Evolutionary conservation across 257 asterid species (phyloP).

Genomic region (Rehmannia glutinosa): DNA sequence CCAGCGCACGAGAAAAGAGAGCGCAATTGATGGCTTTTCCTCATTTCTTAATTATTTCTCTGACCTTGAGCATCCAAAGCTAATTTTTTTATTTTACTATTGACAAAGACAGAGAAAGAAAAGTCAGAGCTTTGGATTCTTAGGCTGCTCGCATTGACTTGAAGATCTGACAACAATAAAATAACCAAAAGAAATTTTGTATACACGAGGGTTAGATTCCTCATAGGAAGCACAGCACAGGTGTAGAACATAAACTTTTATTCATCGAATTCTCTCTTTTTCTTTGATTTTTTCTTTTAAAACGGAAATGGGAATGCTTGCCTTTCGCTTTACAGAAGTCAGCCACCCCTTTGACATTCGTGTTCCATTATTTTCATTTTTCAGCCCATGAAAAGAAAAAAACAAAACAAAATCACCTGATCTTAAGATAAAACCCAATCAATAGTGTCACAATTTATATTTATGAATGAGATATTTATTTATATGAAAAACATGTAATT

Average conservation of each 20-base stretch:
- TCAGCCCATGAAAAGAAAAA: no score
- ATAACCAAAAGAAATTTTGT: slow-evolving; percentile 17
- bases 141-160: slow-evolving; percentile 27
- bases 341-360: slow-evolving; percentile 26
- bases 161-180: slow-evolving; percentile 23
- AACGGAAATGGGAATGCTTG: slow-evolving; percentile 16
- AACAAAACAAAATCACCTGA: background rate
- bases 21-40: slow-evolving; percentile 56
- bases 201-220: slow-evolving; percentile 45
- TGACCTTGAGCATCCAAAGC: slow-evolving; percentile 43
- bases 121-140: slow-evolving; percentile 63
- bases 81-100: background rate
- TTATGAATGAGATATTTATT: no score
- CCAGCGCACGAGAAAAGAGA: slow-evolving; percentile 28
- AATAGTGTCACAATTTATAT: no score
- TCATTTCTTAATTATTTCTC: slow-evolving; percentile 12
- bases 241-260: slow-evolving; percentile 22
- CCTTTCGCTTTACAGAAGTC: slow-evolving; percentile 37
- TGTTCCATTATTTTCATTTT: no score
- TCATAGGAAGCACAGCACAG: background rate
- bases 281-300: background rate
- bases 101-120: background rate
- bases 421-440: no score
- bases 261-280: background rate
- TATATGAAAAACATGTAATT: no score